Evolutionary conservation across 192 early-diverging fungal genomes (phyloP), one percentile per base, ranked within the genome.

Genomic region (Gaertneriomyces sp.): DNA sequence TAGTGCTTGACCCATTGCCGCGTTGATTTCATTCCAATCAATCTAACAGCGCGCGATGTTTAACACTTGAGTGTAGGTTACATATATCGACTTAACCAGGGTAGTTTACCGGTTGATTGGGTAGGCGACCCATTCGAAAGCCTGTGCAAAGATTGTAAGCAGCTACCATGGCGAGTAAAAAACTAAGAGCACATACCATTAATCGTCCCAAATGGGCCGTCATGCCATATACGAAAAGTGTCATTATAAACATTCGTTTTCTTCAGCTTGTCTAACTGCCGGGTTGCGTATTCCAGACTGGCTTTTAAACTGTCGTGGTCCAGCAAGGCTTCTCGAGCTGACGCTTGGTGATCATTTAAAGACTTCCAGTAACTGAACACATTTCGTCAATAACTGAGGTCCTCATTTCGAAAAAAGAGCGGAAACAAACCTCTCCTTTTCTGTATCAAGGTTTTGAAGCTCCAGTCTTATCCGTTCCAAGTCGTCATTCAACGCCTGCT

Each of bases 21-120:
- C 93, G 77, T 98, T 98, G 59, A 98, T 94, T 77, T 98, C 96
- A 20, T 74, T 79, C 96, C 96, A 98, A 44, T 96, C 94, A 40
- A 98, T 82, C 82, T 87, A 63, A 17, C 50, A 39, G 9, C 42
- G 53, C 58, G 25, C 25, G 25, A 33, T 33, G 72, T 52, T 19
- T 57, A 51, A 17, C 61, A 63, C 40, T 10, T 0, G 40, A 45
- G 54, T n/a, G 17, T 16, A 20, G 20, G 40, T 14, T 1, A 70
- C 5, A 41, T 20, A 43, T 46, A 38, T 19, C 33, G 47, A 0
- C 12, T n/a, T 56, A 33, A 33, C 25, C 25, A 33, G 25, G 25
- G 25, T 33, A 33, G 3, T 74, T 53, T 71, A 86, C 93, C 42
- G 80, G 82, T 65, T 90, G 84, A 5, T 77, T 76, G 8, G 87